These are phyloP conservation scores for Ganoderma boninense DNA, from an alignment of 1,284 basidiomycete species.

Conservation along the genomic window DNA sequence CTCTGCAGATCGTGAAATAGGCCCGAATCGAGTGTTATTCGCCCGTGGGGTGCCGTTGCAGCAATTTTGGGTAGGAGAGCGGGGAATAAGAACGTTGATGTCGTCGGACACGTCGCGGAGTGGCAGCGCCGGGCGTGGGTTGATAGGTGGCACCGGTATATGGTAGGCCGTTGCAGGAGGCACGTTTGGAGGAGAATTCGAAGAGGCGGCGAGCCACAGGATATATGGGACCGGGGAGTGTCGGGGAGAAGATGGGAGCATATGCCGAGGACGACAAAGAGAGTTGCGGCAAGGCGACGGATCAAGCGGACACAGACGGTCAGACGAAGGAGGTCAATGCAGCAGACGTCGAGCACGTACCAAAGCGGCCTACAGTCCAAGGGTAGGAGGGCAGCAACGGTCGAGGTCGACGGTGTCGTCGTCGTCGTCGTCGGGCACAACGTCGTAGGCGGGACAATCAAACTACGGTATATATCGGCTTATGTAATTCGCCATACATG, in stretches of 20 bases:
- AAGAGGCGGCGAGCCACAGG: conserved; percentile 1
- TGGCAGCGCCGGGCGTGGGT: conserved; percentile 11
- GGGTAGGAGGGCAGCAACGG: conserved; percentile 15
- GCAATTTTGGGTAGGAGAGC: neutral
- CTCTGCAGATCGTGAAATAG: conserved; percentile 9
- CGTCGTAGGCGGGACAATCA: conserved; percentile 2
- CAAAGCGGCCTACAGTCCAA: conserved; percentile 7
- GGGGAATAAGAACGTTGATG: conserved; percentile 1
- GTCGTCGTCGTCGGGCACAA: conserved; percentile 28
- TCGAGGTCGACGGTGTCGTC: conserved; percentile 24
- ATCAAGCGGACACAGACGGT: conserved; percentile 5
- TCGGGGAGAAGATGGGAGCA: conserved; percentile 11
- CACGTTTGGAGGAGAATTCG: neutral
- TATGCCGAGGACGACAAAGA: conserved; percentile 13
- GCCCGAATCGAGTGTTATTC: neutral
- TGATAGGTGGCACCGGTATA: conserved; percentile 7
- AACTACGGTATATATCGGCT: conserved; percentile 22
- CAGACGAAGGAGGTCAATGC: conserved; percentile 15
- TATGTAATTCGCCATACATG: conserved; percentile 29
- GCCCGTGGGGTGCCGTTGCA: neutral
- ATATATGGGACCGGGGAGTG: neutral
- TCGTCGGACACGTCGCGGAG: conserved; percentile 12
- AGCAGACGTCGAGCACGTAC: conserved; percentile 25
- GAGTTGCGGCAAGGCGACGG: neutral
- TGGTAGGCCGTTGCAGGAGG: neutral